Evolutionary conservation across 2,329 filamentous ascomycete species (phyloP).

Genomic region (Apiospora arundinis): DNA sequence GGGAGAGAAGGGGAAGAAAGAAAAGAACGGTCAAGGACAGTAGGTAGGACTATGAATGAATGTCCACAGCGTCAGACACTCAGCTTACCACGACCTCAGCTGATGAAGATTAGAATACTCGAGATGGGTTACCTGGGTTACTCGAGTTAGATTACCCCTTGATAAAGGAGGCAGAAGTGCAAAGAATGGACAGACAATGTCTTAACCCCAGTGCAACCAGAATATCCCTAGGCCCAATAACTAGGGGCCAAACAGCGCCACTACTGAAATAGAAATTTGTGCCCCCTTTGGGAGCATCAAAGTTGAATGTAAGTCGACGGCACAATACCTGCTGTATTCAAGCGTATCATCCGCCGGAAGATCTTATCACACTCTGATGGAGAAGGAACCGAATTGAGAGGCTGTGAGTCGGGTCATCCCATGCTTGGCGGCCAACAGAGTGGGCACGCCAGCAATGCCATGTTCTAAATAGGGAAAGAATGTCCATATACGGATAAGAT

Average conservation of each 20-base stretch:
- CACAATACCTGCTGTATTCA: not conserved
- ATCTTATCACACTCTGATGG: not conserved
- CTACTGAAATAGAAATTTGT: not conserved
- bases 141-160: constrained; percentile 16
- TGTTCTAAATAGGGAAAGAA: not conserved
- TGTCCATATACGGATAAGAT: not conserved
- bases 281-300: not conserved
- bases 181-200: constrained; percentile 10
- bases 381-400: not conserved
- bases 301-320: not conserved
- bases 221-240: not conserved
- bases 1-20: not conserved
- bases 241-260: not conserved
- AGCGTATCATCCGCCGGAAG: too few species aligned
- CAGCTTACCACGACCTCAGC: not conserved
- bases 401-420: not conserved
- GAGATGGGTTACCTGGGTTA: constrained; percentile 3
- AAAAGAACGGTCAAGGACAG: not conserved
- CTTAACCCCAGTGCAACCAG: not conserved
- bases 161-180: not conserved
- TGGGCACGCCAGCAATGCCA: not conserved
- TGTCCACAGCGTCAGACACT: not conserved
- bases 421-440: not conserved
- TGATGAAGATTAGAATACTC: not conserved
- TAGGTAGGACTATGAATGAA: not conserved